A percentile compares a stretch with the other conserved stretches of the same genome.
Evolutionary conservation across 108 stramenopile species (phyloP).

Genomic region (Pseudonitzschia multiseries): DNA sequence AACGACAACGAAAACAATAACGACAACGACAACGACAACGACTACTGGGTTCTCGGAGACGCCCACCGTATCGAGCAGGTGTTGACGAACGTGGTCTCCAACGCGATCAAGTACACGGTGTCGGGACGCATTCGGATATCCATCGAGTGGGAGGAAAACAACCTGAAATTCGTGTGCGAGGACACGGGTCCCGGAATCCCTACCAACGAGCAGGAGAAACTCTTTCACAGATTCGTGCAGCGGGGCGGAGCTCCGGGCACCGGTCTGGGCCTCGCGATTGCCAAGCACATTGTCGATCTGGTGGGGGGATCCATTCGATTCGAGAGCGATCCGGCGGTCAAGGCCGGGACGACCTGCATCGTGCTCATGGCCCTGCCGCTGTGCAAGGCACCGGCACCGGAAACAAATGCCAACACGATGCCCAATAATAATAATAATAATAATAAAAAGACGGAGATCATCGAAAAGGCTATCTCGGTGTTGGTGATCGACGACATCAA

Average conservation of each 20-base stretch:
- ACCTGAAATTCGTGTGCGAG: slow-evolving; percentile 46
- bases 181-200: slow-evolving; percentile 89
- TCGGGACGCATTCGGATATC: slow-evolving; percentile 47
- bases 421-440: no score
- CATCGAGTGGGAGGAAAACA: slow-evolving; percentile 38
- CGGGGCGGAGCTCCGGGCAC: slow-evolving; percentile 72
- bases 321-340: slow-evolving; percentile 53
- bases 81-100: slow-evolving; percentile 65
- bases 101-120: slow-evolving; percentile 74
- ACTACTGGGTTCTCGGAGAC: slow-evolving; percentile 67
- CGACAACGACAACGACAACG: no score
- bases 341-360: slow-evolving; percentile 61
- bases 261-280: slow-evolving; percentile 78
- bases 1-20: slow-evolving; percentile 32
- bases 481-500: slow-evolving; percentile 69
- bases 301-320: slow-evolving; percentile 59
- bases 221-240: slow-evolving; percentile 77
- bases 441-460: slow-evolving; percentile 19
- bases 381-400: slow-evolving; percentile 50
- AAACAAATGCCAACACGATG: no score
- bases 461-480: slow-evolving; percentile 45
- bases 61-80: slow-evolving; percentile 66
- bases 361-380: slow-evolving; percentile 46
- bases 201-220: slow-evolving; percentile 52
- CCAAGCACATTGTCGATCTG: slow-evolving; percentile 68